Percentiles rank a stretch among this genome's conserved stretches.
Evolutionary conservation across 2,329 filamentous ascomycete genomes (phyloP).

Genomic region (Xylariomycetidae sp.): DNA sequence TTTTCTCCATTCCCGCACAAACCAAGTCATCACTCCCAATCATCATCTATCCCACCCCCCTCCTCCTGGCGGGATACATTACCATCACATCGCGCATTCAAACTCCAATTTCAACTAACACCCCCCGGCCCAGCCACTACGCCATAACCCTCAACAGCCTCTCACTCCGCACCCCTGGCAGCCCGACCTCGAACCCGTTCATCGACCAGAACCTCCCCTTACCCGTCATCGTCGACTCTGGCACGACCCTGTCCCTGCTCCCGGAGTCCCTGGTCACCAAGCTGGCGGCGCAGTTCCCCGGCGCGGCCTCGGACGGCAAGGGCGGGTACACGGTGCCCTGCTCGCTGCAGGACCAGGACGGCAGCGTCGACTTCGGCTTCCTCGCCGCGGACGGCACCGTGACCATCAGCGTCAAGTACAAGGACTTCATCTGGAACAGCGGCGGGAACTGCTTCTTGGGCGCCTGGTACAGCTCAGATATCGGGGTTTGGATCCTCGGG

Average conservation of each 20-base stretch:
- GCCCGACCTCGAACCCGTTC: constrained; percentile 7
- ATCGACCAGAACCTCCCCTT: constrained; percentile 23
- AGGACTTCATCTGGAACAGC: constrained; percentile 27
- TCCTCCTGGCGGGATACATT: no score
- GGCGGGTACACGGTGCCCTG: constrained; percentile 45
- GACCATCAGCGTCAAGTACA: constrained; percentile 21
- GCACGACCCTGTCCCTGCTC: constrained; percentile 45
- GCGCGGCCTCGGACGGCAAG: constrained; percentile 32
- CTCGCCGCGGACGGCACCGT: constrained; percentile 30
- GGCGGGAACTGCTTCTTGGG: constrained; percentile 23
- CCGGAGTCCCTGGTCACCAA: constrained; percentile 37
- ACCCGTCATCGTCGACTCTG: constrained; percentile 47
- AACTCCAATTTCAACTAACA: background rate
- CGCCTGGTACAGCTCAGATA: constrained; percentile 15
- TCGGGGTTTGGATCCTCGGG: constrained; percentile 25
- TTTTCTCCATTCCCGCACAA: no score
- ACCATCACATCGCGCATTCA: no score
- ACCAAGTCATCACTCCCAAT: background rate
- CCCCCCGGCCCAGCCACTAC: constrained; percentile 21
- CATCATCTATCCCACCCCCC: constrained; percentile 1
- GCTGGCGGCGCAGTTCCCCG: constrained; percentile 38
- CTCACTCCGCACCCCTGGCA: constrained; percentile 12
- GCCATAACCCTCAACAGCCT: constrained; percentile 20
- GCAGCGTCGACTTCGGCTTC: constrained; percentile 46
- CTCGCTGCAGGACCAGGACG: constrained; percentile 27